Evolutionary conservation across 371 early-diverging fungal species (phyloP), one percentile per base, ranked within the genome.

Genomic region (Nosema muscidifuracis): DNA sequence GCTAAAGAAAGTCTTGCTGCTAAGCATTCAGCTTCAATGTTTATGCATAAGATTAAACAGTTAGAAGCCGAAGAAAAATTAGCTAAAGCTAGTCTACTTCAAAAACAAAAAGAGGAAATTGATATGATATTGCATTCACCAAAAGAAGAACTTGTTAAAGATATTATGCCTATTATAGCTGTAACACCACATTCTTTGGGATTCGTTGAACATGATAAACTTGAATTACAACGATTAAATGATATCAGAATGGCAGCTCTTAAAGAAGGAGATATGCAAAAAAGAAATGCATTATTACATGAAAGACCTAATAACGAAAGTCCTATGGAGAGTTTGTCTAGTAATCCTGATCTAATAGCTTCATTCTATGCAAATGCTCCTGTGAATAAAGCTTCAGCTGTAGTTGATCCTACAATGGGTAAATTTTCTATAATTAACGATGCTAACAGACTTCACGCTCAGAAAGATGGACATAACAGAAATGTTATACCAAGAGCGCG

Each of bases 151-250:
- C 18, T 58, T 13, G 36, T 24, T 10, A 58, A 58, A 58, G 36
- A 31, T 58, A 34, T 58, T 33, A 58, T 58, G 31, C 58, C 58
- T 31, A 58, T 34, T 13, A 24, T 58, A n/a, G 58, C 58, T 12
- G 58, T 58, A 7, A 58, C 58, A 16, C 58, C 58, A 18, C 58
- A 58, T 34, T 34, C 58, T 12, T 18, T 58, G 30, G 58, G 58
- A n/a, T 58, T 58, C 33, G 31, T 34, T 12, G 58, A 15, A 58
- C 58, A 58, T 58, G 58, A 58, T 26, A 34, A 30, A 34, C 22
- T 34, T 30, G 58, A 30, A 58, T 34, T 58, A 34, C 13, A 58
- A 34, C 30, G 58, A 18, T 58, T 58, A 34, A 58, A 58, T 58
- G 26, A 58, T 34, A 3, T 58, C 1, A 2, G 58, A 1, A 2